These are phyloP conservation scores for Cryptococcus jaspeensis DNA, from an alignment of 1,284 basidiomycete genomes.

Conservation along the genomic window DNA sequence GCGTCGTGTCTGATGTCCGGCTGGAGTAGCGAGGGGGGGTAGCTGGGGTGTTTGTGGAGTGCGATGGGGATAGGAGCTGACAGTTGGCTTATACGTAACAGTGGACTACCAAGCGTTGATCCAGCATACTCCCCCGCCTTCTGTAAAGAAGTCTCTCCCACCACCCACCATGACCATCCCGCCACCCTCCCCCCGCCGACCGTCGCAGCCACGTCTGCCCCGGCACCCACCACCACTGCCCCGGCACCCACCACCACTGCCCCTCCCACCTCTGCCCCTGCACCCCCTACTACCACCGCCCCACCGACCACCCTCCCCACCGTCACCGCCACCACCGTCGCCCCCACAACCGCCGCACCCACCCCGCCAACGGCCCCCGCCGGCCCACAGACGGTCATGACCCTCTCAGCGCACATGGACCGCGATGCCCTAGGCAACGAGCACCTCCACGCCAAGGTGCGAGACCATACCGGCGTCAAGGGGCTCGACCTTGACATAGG, in stretches of 20 bases:
- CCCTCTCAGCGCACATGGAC: constrained; percentile 35
- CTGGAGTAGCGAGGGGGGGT: no score
- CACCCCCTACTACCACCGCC: background rate
- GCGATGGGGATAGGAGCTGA: no score
- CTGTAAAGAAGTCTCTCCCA: background rate
- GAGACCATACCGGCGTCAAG: constrained; percentile 28
- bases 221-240: background rate
- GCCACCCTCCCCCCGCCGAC: background rate
- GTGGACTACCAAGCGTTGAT: constrained; percentile 35
- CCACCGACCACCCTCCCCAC: background rate
- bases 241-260: constrained; percentile 1
- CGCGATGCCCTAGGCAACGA: constrained; percentile 29
- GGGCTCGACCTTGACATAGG: constrained; percentile 9
- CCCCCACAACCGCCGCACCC: background rate
- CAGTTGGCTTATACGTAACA: no score
- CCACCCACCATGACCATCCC: no score
- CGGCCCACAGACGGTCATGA: constrained; percentile 27
- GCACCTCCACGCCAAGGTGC: constrained; percentile 30
- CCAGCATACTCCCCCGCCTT: constrained; percentile 18
- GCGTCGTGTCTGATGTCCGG: no score
- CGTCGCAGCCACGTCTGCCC: background rate
- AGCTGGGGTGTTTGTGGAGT: no score
- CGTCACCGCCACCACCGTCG: background rate
- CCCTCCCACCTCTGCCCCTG: background rate
- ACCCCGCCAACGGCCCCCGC: constrained; percentile 3